Evolutionary conservation across 257 asterid species (phyloP).

Genomic region (Ballota nigra): DNA sequence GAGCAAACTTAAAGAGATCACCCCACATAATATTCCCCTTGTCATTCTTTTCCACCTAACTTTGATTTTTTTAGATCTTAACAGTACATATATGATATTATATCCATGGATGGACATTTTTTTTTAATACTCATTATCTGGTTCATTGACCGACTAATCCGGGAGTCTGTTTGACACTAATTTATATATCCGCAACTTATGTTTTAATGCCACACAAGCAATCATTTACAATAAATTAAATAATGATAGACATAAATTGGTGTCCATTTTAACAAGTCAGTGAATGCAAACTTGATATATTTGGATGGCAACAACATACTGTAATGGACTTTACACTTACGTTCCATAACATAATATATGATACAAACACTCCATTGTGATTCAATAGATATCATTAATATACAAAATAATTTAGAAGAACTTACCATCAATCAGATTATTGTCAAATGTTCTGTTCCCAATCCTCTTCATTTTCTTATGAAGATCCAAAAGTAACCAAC

Average conservation of each 20-base stretch:
- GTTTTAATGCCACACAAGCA: too few relatives aligned
- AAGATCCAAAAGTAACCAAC: constrained; percentile 35
- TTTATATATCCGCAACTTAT: too few relatives aligned
- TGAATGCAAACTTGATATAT: neutral
- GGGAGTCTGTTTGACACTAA: too few relatives aligned
- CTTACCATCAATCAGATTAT: constrained; percentile 13
- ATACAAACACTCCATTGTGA: neutral
- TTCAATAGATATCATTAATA: neutral
- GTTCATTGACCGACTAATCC: too few relatives aligned
- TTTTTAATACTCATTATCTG: too few relatives aligned
- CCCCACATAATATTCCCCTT: constrained; percentile 6
- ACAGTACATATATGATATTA: too few relatives aligned
- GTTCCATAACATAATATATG: neutral
- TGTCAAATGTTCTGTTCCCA: neutral
- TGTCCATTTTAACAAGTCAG: neutral
- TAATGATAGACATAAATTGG: too few relatives aligned
- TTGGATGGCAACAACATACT: neutral
- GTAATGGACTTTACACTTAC: neutral
- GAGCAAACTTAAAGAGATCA: neutral
- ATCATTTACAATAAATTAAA: too few relatives aligned
- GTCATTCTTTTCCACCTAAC: neutral
- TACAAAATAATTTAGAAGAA: neutral
- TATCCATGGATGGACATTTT: too few relatives aligned
- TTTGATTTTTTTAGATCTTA: neutral
- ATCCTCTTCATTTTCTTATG: constrained; percentile 47